These are phyloP conservation scores for Dioscorea alata DNA, from an alignment of 106 monocot genomes.

Conservation along the genomic window DNA sequence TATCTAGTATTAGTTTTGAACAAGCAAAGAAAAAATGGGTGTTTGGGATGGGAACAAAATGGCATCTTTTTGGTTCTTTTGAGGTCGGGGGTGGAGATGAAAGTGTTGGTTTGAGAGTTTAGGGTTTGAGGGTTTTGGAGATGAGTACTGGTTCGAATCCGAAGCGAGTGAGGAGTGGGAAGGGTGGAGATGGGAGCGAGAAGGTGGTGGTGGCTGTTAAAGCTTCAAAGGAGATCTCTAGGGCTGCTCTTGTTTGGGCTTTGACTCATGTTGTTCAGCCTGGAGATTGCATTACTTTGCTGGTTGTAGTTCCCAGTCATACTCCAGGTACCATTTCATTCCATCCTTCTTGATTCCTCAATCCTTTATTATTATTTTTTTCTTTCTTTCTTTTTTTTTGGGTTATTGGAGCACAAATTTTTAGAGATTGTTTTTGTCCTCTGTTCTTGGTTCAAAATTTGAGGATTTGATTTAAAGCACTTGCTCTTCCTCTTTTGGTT, in stretches of 20 bases:
- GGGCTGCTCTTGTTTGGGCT: conserved; percentile 71
- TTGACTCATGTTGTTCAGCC: conserved; percentile 86
- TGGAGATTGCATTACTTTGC: conserved; percentile 62
- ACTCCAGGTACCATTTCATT: conserved; percentile 41
- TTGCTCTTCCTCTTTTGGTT: too few species aligned
- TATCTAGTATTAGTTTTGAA: background rate
- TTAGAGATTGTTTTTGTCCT: too few species aligned
- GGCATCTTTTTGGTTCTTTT: background rate
- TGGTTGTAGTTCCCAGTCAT: conserved; percentile 57
- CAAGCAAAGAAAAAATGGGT: background rate
- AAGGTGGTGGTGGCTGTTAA: conserved; percentile 82
- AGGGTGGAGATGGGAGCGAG: conserved; percentile 25
- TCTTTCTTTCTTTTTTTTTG: too few species aligned
- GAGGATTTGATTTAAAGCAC: too few species aligned
- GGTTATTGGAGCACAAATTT: too few species aligned
- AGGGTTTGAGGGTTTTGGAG: background rate
- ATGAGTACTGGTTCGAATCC: background rate
- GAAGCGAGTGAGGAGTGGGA: conserved; percentile 30
- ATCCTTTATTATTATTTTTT: too few species aligned
- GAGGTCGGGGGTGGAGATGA: background rate
- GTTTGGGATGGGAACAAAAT: background rate
- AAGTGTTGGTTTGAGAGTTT: background rate
- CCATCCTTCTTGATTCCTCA: background rate
- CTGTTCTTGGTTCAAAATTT: too few species aligned
- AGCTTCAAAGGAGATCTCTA: conserved; percentile 73